Evolutionary conservation across 2,329 filamentous ascomycete species (phyloP).

Genomic region (Apiospora malaysiana): DNA sequence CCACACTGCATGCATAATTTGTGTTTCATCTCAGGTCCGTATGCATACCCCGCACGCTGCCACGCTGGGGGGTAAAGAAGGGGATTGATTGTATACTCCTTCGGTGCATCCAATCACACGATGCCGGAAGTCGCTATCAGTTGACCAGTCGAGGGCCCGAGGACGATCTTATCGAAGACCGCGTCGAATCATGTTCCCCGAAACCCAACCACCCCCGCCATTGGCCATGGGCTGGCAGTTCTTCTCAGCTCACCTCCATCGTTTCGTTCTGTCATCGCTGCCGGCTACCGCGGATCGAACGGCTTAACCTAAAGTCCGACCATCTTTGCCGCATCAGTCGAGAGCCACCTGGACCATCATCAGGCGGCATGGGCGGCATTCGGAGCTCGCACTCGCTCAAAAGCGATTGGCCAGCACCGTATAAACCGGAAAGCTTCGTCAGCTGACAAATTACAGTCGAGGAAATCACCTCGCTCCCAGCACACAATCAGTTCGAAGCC

Average conservation of each 20-base stretch:
- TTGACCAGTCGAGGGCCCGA: not conserved
- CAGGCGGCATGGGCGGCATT: not conserved
- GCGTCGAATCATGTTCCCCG: not conserved
- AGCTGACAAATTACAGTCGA: slow-evolving; percentile 1
- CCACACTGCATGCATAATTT: not conserved
- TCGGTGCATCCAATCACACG: not conserved
- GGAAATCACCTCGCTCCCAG: not conserved
- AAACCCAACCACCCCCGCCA: too few species aligned
- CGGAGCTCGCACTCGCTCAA: not conserved
- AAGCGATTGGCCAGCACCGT: not conserved
- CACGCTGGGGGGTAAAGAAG: not conserved
- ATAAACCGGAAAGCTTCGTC: not conserved
- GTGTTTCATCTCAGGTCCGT: not conserved
- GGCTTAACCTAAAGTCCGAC: not conserved
- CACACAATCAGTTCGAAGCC: not conserved
- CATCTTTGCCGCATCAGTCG: not conserved
- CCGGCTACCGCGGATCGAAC: not conserved
- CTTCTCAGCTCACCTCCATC: not conserved
- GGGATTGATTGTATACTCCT: not conserved
- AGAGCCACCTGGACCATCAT: not conserved
- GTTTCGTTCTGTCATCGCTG: not conserved
- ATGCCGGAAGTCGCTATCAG: not conserved
- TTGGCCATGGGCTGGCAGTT: not conserved
- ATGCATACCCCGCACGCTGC: slow-evolving; percentile 11
- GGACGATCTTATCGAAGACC: not conserved